A percentile compares a stretch with the other conserved stretches of the same genome.
Conservation (phyloP, 2,329 filamentous ascomycete genomes). For the Fusarium mexicanum region DNA sequence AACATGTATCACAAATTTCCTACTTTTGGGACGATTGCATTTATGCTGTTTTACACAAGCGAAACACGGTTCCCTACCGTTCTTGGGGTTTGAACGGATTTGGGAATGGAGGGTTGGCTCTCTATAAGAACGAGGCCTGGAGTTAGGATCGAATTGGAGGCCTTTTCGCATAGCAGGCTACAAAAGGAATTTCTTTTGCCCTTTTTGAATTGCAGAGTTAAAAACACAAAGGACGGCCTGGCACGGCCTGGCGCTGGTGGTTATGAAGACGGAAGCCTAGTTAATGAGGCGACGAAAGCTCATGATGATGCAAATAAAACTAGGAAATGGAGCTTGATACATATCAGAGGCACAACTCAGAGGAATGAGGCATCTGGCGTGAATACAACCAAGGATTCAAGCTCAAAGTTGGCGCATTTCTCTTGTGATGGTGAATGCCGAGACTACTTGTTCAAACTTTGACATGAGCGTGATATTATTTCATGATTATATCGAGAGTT, state of each 20-base stretch:
- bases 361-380: not conserved
- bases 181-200: conserved; percentile 34
- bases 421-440: not conserved
- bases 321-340: conserved; percentile 33
- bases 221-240: conserved; percentile 34
- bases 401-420: conserved; percentile 3
- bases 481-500: not conserved
- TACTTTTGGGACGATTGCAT: conserved; percentile 33
- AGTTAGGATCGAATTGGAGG: conserved; percentile 43
- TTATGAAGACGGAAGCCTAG: conserved; percentile 35
- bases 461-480: not conserved
- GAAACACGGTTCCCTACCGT: conserved; percentile 20
- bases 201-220: conserved; percentile 40
- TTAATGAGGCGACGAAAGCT: conserved; percentile 35
- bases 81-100: conserved; percentile 28
- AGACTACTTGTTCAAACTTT: not conserved
- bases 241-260: conserved; percentile 34
- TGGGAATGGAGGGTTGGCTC: conserved; percentile 22
- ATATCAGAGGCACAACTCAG: not conserved
- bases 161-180: conserved; percentile 29
- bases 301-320: conserved; percentile 27
- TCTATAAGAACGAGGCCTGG: conserved; percentile 34
- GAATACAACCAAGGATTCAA: conserved; percentile 31
- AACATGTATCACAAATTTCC: conserved; percentile 46
- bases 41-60: conserved; percentile 30